These are phyloP conservation scores for Leishmania mexicana DNA, from an alignment of 208 protist species.

Conservation along the genomic window DNA sequence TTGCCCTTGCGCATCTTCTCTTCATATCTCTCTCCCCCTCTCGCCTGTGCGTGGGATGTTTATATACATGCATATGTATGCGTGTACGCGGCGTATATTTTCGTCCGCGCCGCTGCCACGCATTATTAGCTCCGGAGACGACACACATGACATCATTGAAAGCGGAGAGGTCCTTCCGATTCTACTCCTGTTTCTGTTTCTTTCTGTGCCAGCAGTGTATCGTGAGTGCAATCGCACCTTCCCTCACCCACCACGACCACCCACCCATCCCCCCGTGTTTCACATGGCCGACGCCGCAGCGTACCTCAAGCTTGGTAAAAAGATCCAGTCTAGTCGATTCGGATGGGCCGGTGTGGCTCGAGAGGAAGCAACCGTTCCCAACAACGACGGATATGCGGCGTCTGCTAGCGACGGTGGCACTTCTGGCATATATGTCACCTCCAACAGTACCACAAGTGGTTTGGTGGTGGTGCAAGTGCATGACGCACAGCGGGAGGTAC, in stretches of 20 bases:
- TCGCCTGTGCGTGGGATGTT: background rate
- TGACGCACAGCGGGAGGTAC: conserved; percentile 10
- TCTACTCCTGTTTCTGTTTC: background rate
- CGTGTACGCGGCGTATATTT: background rate
- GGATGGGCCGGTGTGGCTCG: conserved; percentile 24
- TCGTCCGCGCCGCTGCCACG: background rate
- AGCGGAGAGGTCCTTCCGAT: background rate
- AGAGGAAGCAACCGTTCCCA: background rate
- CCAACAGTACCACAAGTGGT: background rate
- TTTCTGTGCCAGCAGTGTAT: background rate
- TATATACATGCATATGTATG: background rate
- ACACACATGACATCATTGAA: background rate
- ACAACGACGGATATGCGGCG: background rate
- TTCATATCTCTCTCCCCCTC: background rate
- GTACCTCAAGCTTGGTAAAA: conserved; percentile 15
- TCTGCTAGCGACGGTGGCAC: background rate
- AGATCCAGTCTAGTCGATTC: conserved; percentile 23
- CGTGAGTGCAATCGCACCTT: background rate
- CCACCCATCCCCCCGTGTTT: background rate
- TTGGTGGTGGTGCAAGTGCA: conserved; percentile 19
- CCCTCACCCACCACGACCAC: no score
- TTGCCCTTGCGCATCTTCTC: background rate
- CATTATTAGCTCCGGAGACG: background rate
- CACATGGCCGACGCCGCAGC: conserved; percentile 18
- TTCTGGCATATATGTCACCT: background rate